Base-by-base conservation (phyloP, 2,329 filamentous ascomycete genomes). In the Diplodia scrobiculata region DNA sequence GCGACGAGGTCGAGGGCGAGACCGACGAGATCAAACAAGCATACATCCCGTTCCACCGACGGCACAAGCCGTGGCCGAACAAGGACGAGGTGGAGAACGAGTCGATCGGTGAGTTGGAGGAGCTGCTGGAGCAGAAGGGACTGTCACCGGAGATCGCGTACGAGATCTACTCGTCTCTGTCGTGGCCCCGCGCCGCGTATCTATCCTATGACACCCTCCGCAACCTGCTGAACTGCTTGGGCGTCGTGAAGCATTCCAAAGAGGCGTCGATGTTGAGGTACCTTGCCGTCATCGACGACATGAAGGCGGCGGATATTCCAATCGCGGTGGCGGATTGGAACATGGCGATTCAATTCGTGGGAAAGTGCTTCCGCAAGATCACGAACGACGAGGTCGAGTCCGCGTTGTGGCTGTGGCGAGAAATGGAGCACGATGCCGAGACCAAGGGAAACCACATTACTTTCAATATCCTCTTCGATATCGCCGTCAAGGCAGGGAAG, bases 401-500 rank as follows among this genome's bases (percentile, higher is more conserved):
- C 5, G 88, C 91, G 0, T 81, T 99, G 53, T 84, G 87, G 55
- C 78, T 96, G 27, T 99, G 94, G 93, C 87, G 86, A 69, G 88
- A 95, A 72, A 98, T 98, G 92, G 95, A 99, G 77, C 83, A 85
- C 54, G 80, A 86, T 4, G 87, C 88, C 1, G 84, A 85, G 0
- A 76, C 92, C 14, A 79, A 80, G 70, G 88, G 85, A 41, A 90
- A 90, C 71, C 83, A 87, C 58, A 89, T 92, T n/a, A 96, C 94
- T 0, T 96, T 99, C 78, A 97, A 95, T 74, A 90, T 97, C 54
- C 84, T 99, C 13, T 97, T 97, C 71, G 91, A 97, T 73, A 85
- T 92, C 11, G 92, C 95, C 0, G 86, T 91, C 70, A 96, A 95
- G 76, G 87, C 91, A 0, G 90, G 91, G 47, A 95, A 96, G 73